Percentiles rank a stretch among this genome's conserved stretches.
phyloP scores from a whole-genome alignment of 208 protist species.

The Trypanosoma lewisi region DNA sequence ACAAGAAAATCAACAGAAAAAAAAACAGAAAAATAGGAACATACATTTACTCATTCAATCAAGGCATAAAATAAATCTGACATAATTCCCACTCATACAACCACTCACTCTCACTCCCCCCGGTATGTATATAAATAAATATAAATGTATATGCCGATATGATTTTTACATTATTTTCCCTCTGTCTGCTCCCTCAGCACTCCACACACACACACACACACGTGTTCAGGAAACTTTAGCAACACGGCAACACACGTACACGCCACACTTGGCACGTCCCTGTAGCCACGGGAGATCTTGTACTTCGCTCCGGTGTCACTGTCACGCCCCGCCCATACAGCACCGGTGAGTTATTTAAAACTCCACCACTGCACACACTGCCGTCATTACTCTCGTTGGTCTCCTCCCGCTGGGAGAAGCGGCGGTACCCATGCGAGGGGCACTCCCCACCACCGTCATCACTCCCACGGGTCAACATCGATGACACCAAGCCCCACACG shows the following conservation, averaged over 20 bases:
- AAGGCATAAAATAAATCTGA: neutral
- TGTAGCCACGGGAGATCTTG: neutral
- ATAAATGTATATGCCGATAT: neutral
- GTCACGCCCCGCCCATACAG: neutral
- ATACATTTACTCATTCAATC: neutral
- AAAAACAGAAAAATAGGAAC: neutral
- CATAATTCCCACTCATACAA: neutral
- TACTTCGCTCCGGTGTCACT: neutral
- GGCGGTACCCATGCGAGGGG: neutral
- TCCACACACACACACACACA: slow-evolving; percentile 1
- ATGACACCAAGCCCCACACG: neutral
- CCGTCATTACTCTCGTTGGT: neutral
- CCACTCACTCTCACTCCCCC: neutral
- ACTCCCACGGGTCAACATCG: neutral
- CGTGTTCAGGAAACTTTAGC: neutral
- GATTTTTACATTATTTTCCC: neutral
- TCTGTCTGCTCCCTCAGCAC: no score
- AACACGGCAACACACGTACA: neutral
- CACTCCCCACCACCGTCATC: neutral
- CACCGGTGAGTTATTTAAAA: neutral
- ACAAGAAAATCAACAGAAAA: neutral
- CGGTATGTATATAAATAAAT: neutral
- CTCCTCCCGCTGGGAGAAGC: neutral
- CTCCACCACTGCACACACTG: neutral
- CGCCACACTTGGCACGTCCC: slow-evolving; percentile 5